Conservation (phyloP, 495 filamentous ascomycete species). For the Pyronema domesticum region DNA sequence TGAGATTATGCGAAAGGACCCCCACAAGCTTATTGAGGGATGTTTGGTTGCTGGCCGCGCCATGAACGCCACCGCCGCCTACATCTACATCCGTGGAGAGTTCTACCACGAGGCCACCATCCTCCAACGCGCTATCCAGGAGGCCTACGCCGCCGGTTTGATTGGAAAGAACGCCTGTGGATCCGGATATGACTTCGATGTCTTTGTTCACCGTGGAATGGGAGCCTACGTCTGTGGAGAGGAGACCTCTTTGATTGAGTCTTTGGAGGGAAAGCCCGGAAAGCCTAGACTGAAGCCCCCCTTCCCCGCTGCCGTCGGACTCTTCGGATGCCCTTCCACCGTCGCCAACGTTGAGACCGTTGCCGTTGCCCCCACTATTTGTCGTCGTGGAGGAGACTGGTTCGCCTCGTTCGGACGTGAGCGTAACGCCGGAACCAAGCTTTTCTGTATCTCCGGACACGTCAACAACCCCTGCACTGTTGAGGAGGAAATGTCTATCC, state of each 20-base stretch:
- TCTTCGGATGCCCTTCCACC: conserved; percentile 94
- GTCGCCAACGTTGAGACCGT: conserved; percentile 97
- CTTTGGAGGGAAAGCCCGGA: conserved; percentile 91
- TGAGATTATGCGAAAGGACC: conserved; percentile 99
- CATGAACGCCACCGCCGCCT: conserved; percentile 95
- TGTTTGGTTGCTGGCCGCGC: conserved; percentile 90
- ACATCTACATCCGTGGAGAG: conserved; percentile 98
- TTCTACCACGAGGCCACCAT: conserved; percentile 95
- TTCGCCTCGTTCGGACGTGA: conserved; percentile 86
- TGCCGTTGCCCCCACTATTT: conserved; percentile 88
- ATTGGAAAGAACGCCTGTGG: conserved; percentile 97
- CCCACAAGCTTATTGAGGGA: conserved; percentile 94
- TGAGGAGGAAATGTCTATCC: conserved; percentile 97
- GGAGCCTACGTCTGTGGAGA: conserved; percentile 97
- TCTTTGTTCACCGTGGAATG: conserved; percentile 90
- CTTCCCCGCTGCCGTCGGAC: conserved; percentile 89
- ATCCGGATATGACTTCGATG: conserved; percentile 92
- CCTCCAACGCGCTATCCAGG: conserved; percentile 85
- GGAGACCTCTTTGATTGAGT: conserved; percentile 94
- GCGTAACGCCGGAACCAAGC: conserved; percentile 88
- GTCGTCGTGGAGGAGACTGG: conserved; percentile 79
- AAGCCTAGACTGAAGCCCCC: conserved; percentile 97
- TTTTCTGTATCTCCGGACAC: conserved; percentile 95
- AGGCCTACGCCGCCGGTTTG: conserved; percentile 80
- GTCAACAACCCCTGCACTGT: conserved; percentile 98